Percentiles rank a stretch among this genome's conserved stretches.
These are phyloP conservation scores for Leptomonas pyrrhocoris DNA, from an alignment of 208 protist genomes.

Conservation along the genomic window DNA sequence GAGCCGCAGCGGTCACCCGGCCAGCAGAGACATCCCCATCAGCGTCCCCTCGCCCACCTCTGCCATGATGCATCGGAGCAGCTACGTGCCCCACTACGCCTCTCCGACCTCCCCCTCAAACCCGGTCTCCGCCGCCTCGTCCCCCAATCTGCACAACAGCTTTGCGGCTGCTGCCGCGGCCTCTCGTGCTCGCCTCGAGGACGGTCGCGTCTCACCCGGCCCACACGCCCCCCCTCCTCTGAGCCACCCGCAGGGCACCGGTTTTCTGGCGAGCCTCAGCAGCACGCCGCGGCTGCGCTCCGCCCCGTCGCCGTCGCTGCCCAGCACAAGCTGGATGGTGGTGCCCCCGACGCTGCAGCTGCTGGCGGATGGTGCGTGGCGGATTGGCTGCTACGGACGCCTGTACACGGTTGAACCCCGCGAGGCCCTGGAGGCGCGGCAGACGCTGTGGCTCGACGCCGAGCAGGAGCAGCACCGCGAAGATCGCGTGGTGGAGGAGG, in stretches of 20 bases:
- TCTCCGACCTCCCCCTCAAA: background rate
- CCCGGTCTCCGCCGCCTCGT: background rate
- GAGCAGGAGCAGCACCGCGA: conserved; percentile 19
- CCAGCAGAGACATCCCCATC: background rate
- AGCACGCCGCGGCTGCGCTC: conserved; percentile 8
- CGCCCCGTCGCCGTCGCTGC: background rate
- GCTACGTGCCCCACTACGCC: conserved; percentile 2
- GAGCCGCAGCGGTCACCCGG: background rate
- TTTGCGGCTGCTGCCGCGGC: background rate
- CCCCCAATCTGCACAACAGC: background rate
- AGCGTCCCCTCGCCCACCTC: background rate
- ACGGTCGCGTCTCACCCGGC: background rate
- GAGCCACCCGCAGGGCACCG: conserved; percentile 2
- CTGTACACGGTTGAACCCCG: conserved; percentile 27
- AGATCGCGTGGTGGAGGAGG: background rate
- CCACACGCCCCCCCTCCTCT: background rate
- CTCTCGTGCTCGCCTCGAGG: background rate
- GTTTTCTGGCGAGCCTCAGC: background rate
- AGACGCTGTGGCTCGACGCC: conserved; percentile 17
- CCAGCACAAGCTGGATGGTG: conserved; percentile 11
- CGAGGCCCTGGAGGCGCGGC: conserved; percentile 26
- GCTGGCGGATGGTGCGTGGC: conserved; percentile 29
- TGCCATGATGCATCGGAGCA: background rate
- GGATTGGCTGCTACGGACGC: conserved; percentile 27
- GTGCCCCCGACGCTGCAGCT: conserved; percentile 28